Base-by-base conservation (phyloP, 139 green algal species). In the Closterium sp. region DNA sequence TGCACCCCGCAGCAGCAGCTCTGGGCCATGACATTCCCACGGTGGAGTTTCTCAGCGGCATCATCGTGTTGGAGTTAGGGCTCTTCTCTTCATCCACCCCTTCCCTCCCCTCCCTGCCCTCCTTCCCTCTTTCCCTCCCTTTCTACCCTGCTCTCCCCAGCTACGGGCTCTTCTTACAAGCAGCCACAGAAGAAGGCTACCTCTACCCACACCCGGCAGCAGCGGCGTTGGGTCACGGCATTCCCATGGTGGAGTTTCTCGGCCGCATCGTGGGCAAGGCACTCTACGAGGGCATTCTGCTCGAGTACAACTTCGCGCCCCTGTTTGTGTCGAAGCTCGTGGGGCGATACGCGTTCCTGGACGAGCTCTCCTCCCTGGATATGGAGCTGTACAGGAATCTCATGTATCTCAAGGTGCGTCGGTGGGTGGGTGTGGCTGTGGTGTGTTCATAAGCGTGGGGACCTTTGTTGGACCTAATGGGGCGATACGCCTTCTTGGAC, bases 361-460 rank as follows among this genome's bases (percentile, higher is more conserved):
- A 98, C 89, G 98, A 99, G 95, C 95, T 99, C 87, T 94, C 96
- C 27, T 97, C 96, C 0, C 96, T 99, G 86, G 98, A 99, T 92
- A 93, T 95, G 0, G 95, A 98, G 95, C 94, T 99, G 30, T 96
- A 98, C 94, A n/a, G 45, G 73, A 97, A 96, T 94, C 95, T 99
- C 28, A 90, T 97, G 90, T 94, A 92, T 19, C 95, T 92, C 5
- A 92, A 92, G 88, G 88, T 91, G 88, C 9, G 88, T 88, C 34
- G 38, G 38, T 10, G 38, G 38, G 38, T 45, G 38, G 38, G 38
- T 45, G 38, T 45, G 38, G 38, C 38, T 9, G 38, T 45, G 4
- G 32, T 4, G 32, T 38, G 32, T 38, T 38, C 32, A 38, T 38
- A 38, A 38, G 32, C 32, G 4, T 38, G 32, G 32, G 32, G 32